Base-by-base conservation (phyloP, 2,329 filamentous ascomycete species). In the Penicillium sp. region DNA sequence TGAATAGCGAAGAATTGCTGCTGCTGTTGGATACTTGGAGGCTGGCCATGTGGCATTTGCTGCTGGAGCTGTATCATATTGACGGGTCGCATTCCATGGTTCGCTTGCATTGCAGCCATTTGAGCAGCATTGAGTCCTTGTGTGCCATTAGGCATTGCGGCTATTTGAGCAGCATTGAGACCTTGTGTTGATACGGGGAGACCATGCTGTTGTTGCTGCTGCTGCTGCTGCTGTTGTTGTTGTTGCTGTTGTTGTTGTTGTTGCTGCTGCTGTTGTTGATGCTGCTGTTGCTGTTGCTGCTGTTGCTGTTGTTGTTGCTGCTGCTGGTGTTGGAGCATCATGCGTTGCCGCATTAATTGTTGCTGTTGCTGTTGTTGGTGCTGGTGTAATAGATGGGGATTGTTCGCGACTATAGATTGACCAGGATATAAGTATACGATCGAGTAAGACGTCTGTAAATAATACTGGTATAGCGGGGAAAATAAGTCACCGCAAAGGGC, bases 371-470 rank as follows among this genome's bases (percentile, higher is more conserved):
- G 68, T 38, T 78, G 77, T 50, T 69, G 67, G 28, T 71, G 68
- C 33, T 78, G 77, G 50, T 80, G 78, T 46, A 77, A 63, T 58
- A 81, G 71, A 61, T 80, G 76, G 25, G 75, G 74, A 52, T 77
- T 78, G 50, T 72, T 73, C 28, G 72, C 63, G 55, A 74, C 73
- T 75, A 63, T 8, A 55, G 12, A 45, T 35, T 50, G 11, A 26
- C 10, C 9, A 44, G 19, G 38, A 7, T 8, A 46, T 65, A 54
- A 65, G 63, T 22, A 59, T 51, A 33, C 44, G 25, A 37, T 36
- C 25, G 9, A 22, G 42, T 16, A 26, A 49, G 17, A 47, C 19
- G 37, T 17, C 36, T 31, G n/a, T 28, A 35, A 17, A 19, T 38
- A 11, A 38, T 47, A 31, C 40, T 36, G 25, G 26, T 17, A 36